Conservation (phyloP, 2,329 filamentous ascomycete species). For the Pseudodiploospora longispora region DNA sequence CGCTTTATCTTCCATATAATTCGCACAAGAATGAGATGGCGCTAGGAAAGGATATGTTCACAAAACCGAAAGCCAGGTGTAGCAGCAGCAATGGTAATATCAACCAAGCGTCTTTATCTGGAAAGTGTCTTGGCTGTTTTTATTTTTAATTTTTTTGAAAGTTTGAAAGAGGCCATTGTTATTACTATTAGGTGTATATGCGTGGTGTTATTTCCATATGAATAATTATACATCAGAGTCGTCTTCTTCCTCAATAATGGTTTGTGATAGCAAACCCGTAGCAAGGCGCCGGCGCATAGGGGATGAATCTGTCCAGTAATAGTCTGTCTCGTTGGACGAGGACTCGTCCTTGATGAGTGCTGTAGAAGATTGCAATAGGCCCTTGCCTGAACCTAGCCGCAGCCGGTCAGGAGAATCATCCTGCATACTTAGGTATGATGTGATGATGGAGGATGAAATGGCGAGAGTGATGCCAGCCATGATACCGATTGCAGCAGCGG, state of each 20-base stretch:
- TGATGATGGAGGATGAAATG: slow-evolving; percentile 46
- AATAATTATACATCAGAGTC: slow-evolving; percentile 39
- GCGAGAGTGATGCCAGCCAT: slow-evolving; percentile 52
- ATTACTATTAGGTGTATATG: too few species aligned
- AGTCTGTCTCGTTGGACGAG: slow-evolving; percentile 29
- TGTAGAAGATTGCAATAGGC: slow-evolving; percentile 9
- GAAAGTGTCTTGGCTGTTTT: too few species aligned
- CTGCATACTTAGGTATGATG: slow-evolving; percentile 40
- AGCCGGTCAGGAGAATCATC: slow-evolving; percentile 14
- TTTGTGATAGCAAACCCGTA: slow-evolving; percentile 51
- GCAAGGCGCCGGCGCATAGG: slow-evolving; percentile 32
- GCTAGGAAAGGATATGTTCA: too few species aligned
- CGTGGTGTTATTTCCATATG: not conserved
- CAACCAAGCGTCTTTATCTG: too few species aligned
- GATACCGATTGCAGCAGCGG: slow-evolving; percentile 60
- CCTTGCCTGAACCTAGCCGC: slow-evolving; percentile 3
- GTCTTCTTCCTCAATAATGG: slow-evolving; percentile 67
- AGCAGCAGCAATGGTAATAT: too few species aligned
- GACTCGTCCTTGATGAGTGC: slow-evolving; percentile 11
- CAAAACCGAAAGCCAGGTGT: too few species aligned
- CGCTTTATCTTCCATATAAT: too few species aligned
- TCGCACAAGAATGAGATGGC: too few species aligned
- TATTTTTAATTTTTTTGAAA: too few species aligned
- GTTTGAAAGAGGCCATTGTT: too few species aligned
- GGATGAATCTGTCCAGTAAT: slow-evolving; percentile 29